phyloP scores from a whole-genome alignment of 2,329 filamentous ascomycete species.

The Colletotrichum destructivum region DNA sequence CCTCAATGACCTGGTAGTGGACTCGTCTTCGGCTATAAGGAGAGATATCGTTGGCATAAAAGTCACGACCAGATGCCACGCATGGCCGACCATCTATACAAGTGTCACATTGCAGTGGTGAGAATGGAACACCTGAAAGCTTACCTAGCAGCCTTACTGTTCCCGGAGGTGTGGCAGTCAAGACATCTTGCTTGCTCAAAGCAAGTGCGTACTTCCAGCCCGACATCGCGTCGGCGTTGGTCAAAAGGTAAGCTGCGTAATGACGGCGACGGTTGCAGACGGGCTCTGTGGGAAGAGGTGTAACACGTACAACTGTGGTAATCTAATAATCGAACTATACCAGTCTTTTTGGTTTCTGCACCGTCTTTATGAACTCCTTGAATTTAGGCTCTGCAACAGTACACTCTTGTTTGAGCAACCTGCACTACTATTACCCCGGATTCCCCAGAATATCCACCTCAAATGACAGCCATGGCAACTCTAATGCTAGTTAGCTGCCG shows the following conservation, averaged over 20 bases:
- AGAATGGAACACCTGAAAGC: neutral
- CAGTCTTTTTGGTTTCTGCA: neutral
- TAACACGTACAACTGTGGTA: neutral
- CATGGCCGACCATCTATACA: no score
- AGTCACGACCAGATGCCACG: no score
- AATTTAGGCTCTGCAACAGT: neutral
- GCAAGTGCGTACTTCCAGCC: slow-evolving; percentile 45
- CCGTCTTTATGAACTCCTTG: slow-evolving; percentile 12
- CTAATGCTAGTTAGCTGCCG: slow-evolving; percentile 10
- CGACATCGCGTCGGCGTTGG: slow-evolving; percentile 13
- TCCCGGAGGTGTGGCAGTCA: slow-evolving; percentile 42
- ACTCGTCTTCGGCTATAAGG: slow-evolving; percentile 4
- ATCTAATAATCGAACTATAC: neutral
- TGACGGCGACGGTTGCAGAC: neutral
- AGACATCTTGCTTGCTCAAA: slow-evolving; percentile 43
- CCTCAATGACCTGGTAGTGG: slow-evolving; percentile 13
- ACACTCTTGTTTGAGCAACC: neutral
- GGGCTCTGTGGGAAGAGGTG: fast-evolving
- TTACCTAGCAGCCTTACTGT: slow-evolving; percentile 45
- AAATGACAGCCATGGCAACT: slow-evolving; percentile 21
- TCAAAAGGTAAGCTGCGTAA: neutral
- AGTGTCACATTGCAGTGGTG: no score
- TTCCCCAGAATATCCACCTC: slow-evolving; percentile 35
- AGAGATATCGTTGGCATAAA: neutral
- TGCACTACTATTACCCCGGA: slow-evolving; percentile 17